Base-by-base conservation (phyloP, 192 early-diverging fungal species). In the Linnemannia exigua region DNA sequence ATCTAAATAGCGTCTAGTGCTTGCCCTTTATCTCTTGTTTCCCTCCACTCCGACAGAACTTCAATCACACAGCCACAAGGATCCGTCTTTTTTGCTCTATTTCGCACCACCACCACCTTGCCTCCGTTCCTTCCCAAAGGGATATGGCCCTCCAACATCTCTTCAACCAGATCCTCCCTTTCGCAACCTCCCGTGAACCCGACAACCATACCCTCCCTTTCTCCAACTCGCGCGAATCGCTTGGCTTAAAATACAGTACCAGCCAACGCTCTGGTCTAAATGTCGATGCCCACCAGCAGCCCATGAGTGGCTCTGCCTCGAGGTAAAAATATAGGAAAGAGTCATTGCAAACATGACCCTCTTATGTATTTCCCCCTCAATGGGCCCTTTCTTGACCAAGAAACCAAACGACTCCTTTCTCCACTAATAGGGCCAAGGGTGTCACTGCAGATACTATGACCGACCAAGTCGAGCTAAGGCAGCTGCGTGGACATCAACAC, bases 121-220 rank as follows among this genome's bases (percentile, higher is more conserved):
- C 48, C 48, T 5, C 28, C 0, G n/a, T 63, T 63, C 58, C 58
- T 31, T 33, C 28, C 31, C 28, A 44, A 44, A n/a, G n/a, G 58
- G 28, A 63, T 63, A 63, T 63, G 58, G 58, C 58, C 58, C 58
- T 63, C 58, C 54, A 58, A 58, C 54, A 58, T 58, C 58, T 63
- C 28, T 63, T 63, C 58, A 63, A 54, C 31, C 35, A 15, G 11
- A 12, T 67, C 63, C 35, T 17, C 31, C 63, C 63, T 14, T 33
- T 31, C 63, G 25, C 63, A 67, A 67, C 63, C 22, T 63, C 61
- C 25, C 25, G 63, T 28, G 15, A 35, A 9, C 16, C 48, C 48
- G 48, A 50, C 48, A 50, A 54, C 58, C 28, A 15, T 25, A 70
- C 5, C 37, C 37, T 12, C 37, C n/a, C 37, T 35, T 70, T 22